Percentiles rank a stretch among this genome's conserved stretches.
Conservation (phyloP, 805 yeast genomes). For the Starmerella vitae region DNA sequence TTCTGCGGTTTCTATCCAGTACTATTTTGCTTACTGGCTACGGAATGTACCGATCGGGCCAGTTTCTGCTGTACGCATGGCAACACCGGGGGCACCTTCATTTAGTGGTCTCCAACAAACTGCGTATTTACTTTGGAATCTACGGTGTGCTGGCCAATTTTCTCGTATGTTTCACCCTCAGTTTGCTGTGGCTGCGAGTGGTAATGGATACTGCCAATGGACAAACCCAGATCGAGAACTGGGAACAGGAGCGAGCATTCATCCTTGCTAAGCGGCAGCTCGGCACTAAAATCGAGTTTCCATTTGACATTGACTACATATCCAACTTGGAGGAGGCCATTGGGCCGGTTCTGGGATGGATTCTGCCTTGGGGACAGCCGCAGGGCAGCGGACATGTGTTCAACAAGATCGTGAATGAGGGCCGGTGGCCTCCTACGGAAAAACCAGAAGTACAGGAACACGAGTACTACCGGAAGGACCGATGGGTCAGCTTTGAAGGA, state of each 20-base stretch:
- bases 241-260: constrained; percentile 81
- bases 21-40: constrained; percentile 28
- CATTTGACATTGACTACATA: constrained; percentile 61
- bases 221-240: constrained; percentile 76
- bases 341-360: constrained; percentile 47
- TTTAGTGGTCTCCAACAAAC: constrained; percentile 34
- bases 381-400: constrained; percentile 46
- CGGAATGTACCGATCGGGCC: constrained; percentile 24
- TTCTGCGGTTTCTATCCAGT: constrained; percentile 55
- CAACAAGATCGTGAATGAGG: constrained; percentile 40
- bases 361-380: constrained; percentile 59
- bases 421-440: constrained; percentile 88
- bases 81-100: constrained; percentile 36
- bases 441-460: constrained; percentile 15
- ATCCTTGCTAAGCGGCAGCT: constrained; percentile 37
- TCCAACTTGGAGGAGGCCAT: constrained; percentile 39
- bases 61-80: constrained; percentile 21
- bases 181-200: constrained; percentile 49
- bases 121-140: constrained; percentile 43
- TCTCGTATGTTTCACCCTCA: constrained; percentile 49
- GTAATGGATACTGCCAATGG: constrained; percentile 45
- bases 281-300: constrained; percentile 40
- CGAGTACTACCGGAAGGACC: constrained; percentile 30
- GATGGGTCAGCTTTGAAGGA: constrained; percentile 73
- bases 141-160: constrained; percentile 41